Percentiles rank a stretch among this genome's conserved stretches.
Conservation (phyloP, 1,284 basidiomycete species). For the Inonotus obliquus region DNA sequence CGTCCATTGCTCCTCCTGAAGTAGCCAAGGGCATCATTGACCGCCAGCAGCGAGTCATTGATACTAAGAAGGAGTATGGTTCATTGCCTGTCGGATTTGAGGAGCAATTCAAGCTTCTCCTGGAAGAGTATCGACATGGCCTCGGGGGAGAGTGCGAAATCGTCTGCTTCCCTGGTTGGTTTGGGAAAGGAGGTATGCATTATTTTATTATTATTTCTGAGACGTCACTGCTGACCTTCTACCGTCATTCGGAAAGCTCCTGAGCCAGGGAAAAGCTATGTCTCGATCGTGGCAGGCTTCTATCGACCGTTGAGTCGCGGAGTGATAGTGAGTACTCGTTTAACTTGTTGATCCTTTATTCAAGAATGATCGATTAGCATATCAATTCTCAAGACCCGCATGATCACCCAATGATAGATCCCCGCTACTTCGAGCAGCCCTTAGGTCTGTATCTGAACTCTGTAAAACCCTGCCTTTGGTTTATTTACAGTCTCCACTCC, state of each 20-base stretch:
- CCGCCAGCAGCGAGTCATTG: conserved; percentile 14
- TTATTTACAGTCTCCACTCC: neutral
- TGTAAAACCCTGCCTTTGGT: no score
- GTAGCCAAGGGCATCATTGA: conserved; percentile 17
- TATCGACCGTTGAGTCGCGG: conserved; percentile 27
- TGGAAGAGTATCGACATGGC: conserved; percentile 21
- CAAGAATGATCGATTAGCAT: conserved; percentile 9
- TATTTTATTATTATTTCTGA: neutral
- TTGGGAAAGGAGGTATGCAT: conserved; percentile 2
- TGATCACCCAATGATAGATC: conserved; percentile 31
- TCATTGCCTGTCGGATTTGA: conserved; percentile 19
- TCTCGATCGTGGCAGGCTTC: conserved; percentile 12
- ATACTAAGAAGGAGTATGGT: conserved; percentile 10
- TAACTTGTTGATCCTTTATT: neutral
- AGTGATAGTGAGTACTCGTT: conserved; percentile 22
- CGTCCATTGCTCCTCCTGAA: conserved; percentile 13
- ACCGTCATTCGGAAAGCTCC: conserved; percentile 4
- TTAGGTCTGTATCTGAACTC: conserved; percentile 11
- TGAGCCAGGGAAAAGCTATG: conserved; percentile 19
- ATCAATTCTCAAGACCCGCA: conserved; percentile 30
- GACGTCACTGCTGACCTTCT: neutral
- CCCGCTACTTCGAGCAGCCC: conserved; percentile 28
- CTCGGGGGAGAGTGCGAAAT: conserved; percentile 22
- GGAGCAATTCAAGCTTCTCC: conserved; percentile 27
- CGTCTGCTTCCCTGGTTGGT: conserved; percentile 10